A percentile compares a stretch with the other conserved stretches of the same genome.
Conservation (phyloP, 257 asterid genomes). For the Cinchona pubescens region DNA sequence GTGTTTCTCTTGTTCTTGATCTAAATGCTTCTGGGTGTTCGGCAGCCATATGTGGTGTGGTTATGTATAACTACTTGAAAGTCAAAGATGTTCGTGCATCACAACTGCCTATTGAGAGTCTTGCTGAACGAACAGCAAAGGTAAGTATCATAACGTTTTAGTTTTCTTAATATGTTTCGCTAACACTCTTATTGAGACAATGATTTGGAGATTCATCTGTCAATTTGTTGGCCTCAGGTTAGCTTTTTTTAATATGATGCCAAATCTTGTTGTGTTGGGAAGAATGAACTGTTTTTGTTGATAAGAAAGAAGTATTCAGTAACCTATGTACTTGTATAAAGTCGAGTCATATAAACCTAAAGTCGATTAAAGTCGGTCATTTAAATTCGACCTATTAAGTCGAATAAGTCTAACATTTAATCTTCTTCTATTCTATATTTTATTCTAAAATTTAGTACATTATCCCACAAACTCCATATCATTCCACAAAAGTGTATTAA, state of each 20-base stretch:
- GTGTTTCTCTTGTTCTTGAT: neutral
- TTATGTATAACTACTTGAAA: slow-evolving; percentile 67
- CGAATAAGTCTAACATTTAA: too few relatives aligned
- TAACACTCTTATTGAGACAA: neutral
- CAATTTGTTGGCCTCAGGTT: neutral
- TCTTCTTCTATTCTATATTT: too few relatives aligned
- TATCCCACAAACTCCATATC: too few relatives aligned
- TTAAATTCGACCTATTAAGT: too few relatives aligned
- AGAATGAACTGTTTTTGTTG: neutral
- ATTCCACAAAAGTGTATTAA: too few relatives aligned
- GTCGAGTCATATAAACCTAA: too few relatives aligned
- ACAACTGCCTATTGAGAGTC: slow-evolving; percentile 42
- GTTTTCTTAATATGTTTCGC: neutral
- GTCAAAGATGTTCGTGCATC: slow-evolving; percentile 53
- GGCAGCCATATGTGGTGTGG: slow-evolving; percentile 90
- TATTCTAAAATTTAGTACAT: too few relatives aligned
- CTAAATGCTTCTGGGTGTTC: neutral
- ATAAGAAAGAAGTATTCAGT: too few relatives aligned
- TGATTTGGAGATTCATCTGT: neutral
- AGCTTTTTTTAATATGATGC: neutral
- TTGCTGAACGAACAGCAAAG: slow-evolving; percentile 56
- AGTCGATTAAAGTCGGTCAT: too few relatives aligned
- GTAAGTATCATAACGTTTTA: slow-evolving; percentile 22
- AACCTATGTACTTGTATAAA: too few relatives aligned
- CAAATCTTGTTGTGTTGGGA: neutral